Base-by-base conservation (phyloP, 2,329 filamentous ascomycete genomes). In the Hansfordia pulvinata region DNA sequence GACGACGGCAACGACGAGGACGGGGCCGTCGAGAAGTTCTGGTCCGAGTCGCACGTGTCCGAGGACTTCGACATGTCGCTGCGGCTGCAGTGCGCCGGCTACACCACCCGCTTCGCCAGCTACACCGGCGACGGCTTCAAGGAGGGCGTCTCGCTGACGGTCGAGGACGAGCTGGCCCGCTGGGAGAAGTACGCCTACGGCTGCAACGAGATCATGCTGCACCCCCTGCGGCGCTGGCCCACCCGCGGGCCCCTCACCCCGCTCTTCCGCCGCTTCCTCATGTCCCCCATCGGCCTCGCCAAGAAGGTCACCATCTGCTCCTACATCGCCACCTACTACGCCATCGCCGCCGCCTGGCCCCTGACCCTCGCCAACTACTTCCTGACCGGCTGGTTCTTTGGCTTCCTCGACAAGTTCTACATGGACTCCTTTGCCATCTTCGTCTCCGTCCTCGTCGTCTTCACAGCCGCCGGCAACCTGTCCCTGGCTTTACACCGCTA, bases 181-280 rank as follows among this genome's bases (percentile, higher is more conserved):
- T 88, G 82, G 81, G 81, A 88, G 46, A 88, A 88, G 53, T 85
- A 85, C 46, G 82, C 81, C 3, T 86, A 84, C 41, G 80, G 81
- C 19, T 86, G 82, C 53, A 82, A 80, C 48, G 81, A 86, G 55
- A 61, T 88, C 30, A 62, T 88, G 30, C 88, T 90, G 58, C 68
- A 88, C 44, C 82, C 81, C 3, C 59, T 88, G 33, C 66, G 69
- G 33, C 73, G 71, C 39, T 88, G 82, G 82, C 49, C 72, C 23
- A 73, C 64, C 46, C 69, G 64, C 10, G 82, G 82, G 0, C 82
- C 82, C 16, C 81, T 88, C 47, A 88, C 82, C 4, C 74, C 76
- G 13, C 65, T 88, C 4, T 88, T 88, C 65, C 66, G 74, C 33
- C 64, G 56, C 30, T 88, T 90, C 56, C 50, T 86, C 29, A 66